Percentiles rank a stretch among this genome's conserved stretches.
These are phyloP conservation scores for Lentinula sp. DNA, from an alignment of 768 basidiomycete species.

Conservation along the genomic window DNA sequence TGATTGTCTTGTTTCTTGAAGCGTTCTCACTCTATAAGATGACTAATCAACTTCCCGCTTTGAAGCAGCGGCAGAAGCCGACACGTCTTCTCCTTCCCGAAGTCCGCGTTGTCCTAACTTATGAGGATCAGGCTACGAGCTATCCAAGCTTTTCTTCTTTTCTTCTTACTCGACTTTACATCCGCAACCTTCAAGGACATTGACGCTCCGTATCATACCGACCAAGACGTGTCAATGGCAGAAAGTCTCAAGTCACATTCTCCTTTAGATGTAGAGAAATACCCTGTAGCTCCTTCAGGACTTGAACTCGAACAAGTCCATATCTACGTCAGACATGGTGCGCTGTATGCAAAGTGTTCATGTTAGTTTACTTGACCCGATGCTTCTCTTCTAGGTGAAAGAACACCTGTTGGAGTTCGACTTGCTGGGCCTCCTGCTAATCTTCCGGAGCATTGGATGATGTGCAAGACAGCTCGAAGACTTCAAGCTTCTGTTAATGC, in stretches of 20 bases:
- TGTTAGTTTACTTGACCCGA: not conserved
- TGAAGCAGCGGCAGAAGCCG: not conserved
- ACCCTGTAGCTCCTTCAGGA: conserved; percentile 49
- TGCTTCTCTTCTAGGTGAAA: conserved; percentile 48
- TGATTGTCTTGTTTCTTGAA: too few species aligned
- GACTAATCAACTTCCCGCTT: not conserved
- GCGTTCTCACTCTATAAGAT: too few species aligned
- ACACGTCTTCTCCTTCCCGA: not conserved
- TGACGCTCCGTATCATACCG: not conserved
- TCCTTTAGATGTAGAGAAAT: conserved; percentile 53
- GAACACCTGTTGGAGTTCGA: conserved; percentile 68
- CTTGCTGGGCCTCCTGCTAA: conserved; percentile 55
- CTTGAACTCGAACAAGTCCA: conserved; percentile 67
- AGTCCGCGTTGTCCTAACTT: not conserved
- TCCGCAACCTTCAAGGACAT: not conserved
- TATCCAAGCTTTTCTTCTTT: not conserved
- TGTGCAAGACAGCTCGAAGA: conserved; percentile 51
- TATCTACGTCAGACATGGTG: conserved; percentile 71
- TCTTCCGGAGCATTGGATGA: conserved; percentile 63
- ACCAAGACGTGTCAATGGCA: conserved; percentile 26
- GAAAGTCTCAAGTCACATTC: conserved; percentile 33
- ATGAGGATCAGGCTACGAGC: not conserved
- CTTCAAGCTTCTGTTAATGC: conserved; percentile 38
- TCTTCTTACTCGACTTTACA: not conserved
- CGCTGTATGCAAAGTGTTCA: conserved; percentile 14